Conservation (phyloP, 352 stramenopile genomes). For the Globisporangium ultimum region DNA sequence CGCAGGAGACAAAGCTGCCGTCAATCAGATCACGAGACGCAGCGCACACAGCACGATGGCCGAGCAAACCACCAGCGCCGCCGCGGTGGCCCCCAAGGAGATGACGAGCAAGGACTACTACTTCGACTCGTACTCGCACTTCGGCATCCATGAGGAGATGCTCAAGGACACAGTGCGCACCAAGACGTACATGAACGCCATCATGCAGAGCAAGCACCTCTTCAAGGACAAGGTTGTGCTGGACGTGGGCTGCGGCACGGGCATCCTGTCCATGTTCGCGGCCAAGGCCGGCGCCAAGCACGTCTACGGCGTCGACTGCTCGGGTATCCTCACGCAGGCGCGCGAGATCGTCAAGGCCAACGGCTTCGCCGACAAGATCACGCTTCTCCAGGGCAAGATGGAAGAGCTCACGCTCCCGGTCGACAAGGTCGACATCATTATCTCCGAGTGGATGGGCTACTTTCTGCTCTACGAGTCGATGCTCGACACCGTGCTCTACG, state of each 20-base stretch:
- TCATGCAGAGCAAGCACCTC: slow-evolving; percentile 95
- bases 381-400: slow-evolving; percentile 94
- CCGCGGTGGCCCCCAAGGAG: slow-evolving; percentile 27
- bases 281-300: slow-evolving; percentile 86
- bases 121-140: slow-evolving; percentile 98
- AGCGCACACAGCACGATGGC: too few species aligned
- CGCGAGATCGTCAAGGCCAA: slow-evolving; percentile 95
- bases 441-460: slow-evolving; percentile 99
- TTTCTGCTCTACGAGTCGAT: slow-evolving; percentile 98
- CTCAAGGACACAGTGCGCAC: slow-evolving; percentile 91
- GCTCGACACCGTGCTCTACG: slow-evolving; percentile 96
- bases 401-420: slow-evolving; percentile 93
- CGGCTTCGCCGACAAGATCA: slow-evolving; percentile 87
- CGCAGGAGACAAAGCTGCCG: too few species aligned
- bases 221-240: slow-evolving; percentile 98
- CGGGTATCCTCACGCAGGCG: slow-evolving; percentile 91
- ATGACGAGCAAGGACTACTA: slow-evolving; percentile 97
- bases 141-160: slow-evolving; percentile 98
- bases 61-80: slow-evolving; percentile 7
- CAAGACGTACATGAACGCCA: slow-evolving; percentile 97
- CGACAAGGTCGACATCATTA: slow-evolving; percentile 95
- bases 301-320: slow-evolving; percentile 96
- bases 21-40: too few species aligned
- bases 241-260: slow-evolving; percentile 97
- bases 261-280: slow-evolving; percentile 98